Percentiles rank a stretch among this genome's conserved stretches.
phyloP scores from a whole-genome alignment of 176 grass and related monocot genomes.

The Tuctoria greenei region DNA sequence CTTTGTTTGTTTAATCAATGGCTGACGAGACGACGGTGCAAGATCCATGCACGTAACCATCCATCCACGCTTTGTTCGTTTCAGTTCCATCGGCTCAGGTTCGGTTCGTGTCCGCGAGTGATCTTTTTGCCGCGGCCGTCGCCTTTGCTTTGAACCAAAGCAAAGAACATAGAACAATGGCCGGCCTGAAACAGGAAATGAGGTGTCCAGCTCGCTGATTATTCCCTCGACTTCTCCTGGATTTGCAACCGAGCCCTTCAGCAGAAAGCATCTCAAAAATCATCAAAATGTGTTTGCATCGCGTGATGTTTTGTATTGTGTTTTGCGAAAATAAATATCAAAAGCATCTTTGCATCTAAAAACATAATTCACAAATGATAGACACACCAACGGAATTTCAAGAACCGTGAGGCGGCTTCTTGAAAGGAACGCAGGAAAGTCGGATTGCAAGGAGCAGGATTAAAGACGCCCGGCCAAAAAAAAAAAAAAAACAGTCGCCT shows the following conservation, averaged over 20 bases:
- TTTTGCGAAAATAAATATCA: too few relatives aligned
- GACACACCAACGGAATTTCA: neutral
- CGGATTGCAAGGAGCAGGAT: conserved; percentile 32
- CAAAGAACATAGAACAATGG: conserved; percentile 64
- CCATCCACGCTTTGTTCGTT: neutral
- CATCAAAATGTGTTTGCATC: neutral
- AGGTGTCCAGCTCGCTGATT: neutral
- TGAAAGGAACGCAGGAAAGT: neutral
- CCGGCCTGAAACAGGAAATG: conserved; percentile 18
- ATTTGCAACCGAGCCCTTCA: neutral
- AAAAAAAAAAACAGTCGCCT: neutral
- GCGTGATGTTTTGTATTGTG: neutral
- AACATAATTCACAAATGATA: too few relatives aligned
- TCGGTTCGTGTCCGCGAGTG: neutral
- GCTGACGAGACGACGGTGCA: neutral
- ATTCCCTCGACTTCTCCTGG: rapidly evolving
- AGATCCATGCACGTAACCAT: conserved; percentile 7
- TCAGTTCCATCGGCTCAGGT: neutral
- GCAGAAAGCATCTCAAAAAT: neutral
- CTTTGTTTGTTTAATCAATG: neutral
- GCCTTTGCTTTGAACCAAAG: conserved; percentile 73
- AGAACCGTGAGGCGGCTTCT: neutral
- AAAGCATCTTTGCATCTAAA: too few relatives aligned
- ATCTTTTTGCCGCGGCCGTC: neutral
- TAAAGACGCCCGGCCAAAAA: conserved; percentile 12